A percentile compares a stretch with the other conserved stretches of the same genome.
Conservation (phyloP, 495 filamentous ascomycete species). For the Penicillium malachiteum region DNA sequence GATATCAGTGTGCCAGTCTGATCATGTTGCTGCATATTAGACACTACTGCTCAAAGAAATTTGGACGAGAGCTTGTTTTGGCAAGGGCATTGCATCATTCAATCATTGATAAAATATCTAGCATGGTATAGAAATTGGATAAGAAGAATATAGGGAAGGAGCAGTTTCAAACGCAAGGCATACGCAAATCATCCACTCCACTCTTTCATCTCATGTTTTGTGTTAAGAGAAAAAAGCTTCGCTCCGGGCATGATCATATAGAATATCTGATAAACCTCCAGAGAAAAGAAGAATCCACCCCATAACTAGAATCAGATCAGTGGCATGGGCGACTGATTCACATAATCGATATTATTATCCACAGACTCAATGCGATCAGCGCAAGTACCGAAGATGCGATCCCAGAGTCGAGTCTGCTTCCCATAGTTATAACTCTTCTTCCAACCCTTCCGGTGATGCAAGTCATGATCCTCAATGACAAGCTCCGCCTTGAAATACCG, state of each 20-base stretch:
- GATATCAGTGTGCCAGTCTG: too few species aligned
- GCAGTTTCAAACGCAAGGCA: neutral
- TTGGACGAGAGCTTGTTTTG: neutral
- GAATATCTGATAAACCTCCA: too few species aligned
- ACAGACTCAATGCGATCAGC: conserved; percentile 31
- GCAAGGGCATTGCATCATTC: neutral
- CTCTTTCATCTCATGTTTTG: neutral
- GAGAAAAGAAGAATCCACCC: too few species aligned
- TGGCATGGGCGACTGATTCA: conserved; percentile 31
- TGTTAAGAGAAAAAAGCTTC: neutral
- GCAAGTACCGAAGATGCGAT: conserved; percentile 39
- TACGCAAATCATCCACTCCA: neutral
- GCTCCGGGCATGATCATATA: too few species aligned
- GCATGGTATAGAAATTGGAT: neutral
- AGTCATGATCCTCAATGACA: conserved; percentile 40
- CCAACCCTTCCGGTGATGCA: conserved; percentile 43
- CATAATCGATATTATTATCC: conserved; percentile 32
- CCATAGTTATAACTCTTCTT: conserved; percentile 41
- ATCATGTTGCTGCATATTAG: too few species aligned
- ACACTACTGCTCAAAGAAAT: too few species aligned
- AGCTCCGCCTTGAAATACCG: conserved; percentile 31
- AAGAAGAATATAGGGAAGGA: neutral
- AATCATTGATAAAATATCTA: neutral
- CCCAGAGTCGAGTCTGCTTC: conserved; percentile 43
- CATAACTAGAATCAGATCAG: neutral